Conservation (phyloP, 2,329 filamentous ascomycete genomes). For the Didymellaceae sp. region DNA sequence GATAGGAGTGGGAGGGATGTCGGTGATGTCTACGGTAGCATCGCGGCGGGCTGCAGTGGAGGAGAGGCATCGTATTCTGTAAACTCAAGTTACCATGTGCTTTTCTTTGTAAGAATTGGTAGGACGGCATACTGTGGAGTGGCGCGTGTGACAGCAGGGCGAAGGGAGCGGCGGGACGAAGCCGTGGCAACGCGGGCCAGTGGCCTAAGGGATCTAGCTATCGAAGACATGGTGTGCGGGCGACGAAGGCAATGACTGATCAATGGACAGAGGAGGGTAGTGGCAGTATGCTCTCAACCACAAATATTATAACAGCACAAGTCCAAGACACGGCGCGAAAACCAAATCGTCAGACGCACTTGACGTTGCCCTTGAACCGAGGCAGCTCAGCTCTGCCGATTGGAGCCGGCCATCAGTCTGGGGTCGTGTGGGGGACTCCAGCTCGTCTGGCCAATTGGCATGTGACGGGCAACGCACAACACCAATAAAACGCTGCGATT, state of each 20-base stretch:
- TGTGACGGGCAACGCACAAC: constrained; percentile 1
- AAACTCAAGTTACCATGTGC: background rate
- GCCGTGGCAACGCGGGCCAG: constrained; percentile 38
- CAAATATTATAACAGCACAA: background rate
- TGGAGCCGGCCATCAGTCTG: constrained; percentile 18
- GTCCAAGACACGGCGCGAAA: background rate
- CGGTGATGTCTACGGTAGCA: constrained; percentile 62
- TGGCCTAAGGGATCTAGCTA: constrained; percentile 40
- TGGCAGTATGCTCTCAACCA: too few species aligned
- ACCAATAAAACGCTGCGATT: background rate
- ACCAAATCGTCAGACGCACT: constrained; percentile 3
- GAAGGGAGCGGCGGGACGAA: constrained; percentile 34
- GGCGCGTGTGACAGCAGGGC: constrained; percentile 36
- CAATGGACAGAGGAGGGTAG: background rate
- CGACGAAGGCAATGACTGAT: background rate
- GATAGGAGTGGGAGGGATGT: constrained; percentile 89
- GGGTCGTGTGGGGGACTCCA: constrained; percentile 9
- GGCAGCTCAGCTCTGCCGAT: constrained; percentile 18
- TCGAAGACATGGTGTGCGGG: constrained; percentile 36
- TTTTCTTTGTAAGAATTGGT: background rate
- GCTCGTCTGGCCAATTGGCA: constrained; percentile 1
- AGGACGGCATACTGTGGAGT: constrained; percentile 39
- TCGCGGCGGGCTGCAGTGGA: constrained; percentile 49
- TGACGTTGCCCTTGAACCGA: constrained; percentile 5
- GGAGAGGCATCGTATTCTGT: constrained; percentile 52